phyloP scores from a whole-genome alignment of 1,284 basidiomycete species.

The Sporisorium reilianum region DNA sequence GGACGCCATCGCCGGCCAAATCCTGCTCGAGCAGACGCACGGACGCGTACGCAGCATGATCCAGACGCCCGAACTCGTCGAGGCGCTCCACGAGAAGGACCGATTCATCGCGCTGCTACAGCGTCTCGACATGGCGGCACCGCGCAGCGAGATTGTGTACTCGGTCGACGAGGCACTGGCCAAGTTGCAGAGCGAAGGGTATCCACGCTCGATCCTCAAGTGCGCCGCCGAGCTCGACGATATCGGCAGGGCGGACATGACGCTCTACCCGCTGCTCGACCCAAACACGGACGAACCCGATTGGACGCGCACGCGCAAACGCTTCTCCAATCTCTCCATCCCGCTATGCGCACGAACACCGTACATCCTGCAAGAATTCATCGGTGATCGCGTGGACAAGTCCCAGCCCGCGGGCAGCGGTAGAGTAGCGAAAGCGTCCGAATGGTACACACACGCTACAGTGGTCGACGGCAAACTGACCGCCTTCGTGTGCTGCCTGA shows the following conservation, averaged over 20 bases:
- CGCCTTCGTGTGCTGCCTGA: conserved; percentile 71
- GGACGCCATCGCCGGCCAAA: conserved; percentile 69
- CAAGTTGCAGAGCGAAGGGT: conserved; percentile 53
- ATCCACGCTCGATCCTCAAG: conserved; percentile 63
- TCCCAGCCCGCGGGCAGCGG: neutral
- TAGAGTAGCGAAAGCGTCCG: conserved; percentile 35
- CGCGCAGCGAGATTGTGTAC: conserved; percentile 65
- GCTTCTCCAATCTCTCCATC: conserved; percentile 45
- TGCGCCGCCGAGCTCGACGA: conserved; percentile 70
- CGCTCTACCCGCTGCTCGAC: conserved; percentile 67
- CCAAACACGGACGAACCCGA: conserved; percentile 23
- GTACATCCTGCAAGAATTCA: conserved; percentile 67
- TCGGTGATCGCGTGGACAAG: conserved; percentile 58
- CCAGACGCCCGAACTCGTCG: conserved; percentile 70
- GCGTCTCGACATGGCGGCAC: conserved; percentile 67
- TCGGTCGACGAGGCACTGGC: conserved; percentile 67
- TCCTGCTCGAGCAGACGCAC: conserved; percentile 55
- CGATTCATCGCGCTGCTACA: conserved; percentile 68
- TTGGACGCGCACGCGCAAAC: conserved; percentile 44
- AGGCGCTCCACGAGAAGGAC: conserved; percentile 70
- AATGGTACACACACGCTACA: conserved; percentile 71
- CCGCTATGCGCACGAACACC: conserved; percentile 53
- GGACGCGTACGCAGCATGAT: conserved; percentile 67
- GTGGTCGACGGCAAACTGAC: conserved; percentile 70
- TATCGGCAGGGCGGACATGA: conserved; percentile 70